Conservation (phyloP, 352 stramenopile genomes). For the Globisporangium polare region DNA sequence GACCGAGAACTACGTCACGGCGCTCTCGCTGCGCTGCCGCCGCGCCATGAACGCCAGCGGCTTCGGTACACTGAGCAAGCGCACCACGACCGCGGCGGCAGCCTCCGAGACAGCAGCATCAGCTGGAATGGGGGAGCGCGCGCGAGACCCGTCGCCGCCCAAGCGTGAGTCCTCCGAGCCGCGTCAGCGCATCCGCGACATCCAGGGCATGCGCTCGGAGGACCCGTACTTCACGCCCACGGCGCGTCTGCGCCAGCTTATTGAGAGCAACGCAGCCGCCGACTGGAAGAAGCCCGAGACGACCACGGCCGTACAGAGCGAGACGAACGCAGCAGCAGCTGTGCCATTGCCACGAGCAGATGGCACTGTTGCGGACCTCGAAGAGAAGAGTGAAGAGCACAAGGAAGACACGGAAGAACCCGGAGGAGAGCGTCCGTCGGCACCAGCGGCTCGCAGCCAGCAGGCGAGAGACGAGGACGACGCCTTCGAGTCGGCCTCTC, state of each 20-base stretch:
- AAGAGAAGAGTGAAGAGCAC: background rate
- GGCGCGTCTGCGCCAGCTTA: slow-evolving; percentile 36
- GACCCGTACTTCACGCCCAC: slow-evolving; percentile 42
- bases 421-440: background rate
- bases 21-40: slow-evolving; percentile 31
- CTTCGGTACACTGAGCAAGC: slow-evolving; percentile 10
- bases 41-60: slow-evolving; percentile 24
- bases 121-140: background rate
- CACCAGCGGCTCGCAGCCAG: background rate
- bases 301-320: background rate
- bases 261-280: slow-evolving; percentile 30
- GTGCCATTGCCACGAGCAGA: too few species aligned
- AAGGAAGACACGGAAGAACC: background rate
- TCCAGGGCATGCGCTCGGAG: slow-evolving; percentile 61
- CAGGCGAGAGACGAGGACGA: background rate
- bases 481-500: background rate
- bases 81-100: background rate
- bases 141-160: slow-evolving; percentile 7
- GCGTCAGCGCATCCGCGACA: slow-evolving; percentile 52
- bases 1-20: slow-evolving; percentile 74
- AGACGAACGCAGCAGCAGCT: background rate
- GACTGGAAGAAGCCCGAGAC: background rate
- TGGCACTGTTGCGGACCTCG: background rate
- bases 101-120: background rate
- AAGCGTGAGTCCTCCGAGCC: slow-evolving; percentile 24